phyloP scores from a whole-genome alignment of 169 alveolate species.

The Theileria orientalis region DNA sequence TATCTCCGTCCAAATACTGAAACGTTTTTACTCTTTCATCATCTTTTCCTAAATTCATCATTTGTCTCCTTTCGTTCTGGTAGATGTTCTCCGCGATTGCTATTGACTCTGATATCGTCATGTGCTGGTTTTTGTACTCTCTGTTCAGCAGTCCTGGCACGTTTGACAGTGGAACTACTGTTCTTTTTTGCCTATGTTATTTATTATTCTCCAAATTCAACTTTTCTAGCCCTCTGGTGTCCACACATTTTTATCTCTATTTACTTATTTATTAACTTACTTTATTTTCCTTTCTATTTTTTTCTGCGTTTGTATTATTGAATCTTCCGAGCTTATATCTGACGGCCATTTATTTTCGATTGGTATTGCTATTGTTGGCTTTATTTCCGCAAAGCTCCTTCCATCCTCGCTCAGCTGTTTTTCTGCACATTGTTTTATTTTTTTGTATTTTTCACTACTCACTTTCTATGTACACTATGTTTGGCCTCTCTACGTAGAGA shows the following conservation, averaged over 20 bases:
- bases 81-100: constrained; percentile 26
- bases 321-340: constrained; percentile 14
- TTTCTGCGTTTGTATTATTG: no score
- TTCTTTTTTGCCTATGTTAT: background rate
- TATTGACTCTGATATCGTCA: constrained; percentile 12
- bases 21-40: background rate
- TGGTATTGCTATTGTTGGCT: constrained; percentile 13
- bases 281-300: no score
- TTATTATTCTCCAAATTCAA: no score
- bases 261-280: background rate
- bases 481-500: constrained; percentile 12
- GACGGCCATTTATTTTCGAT: constrained; percentile 22
- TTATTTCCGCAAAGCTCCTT: background rate
- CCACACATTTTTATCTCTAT: constrained; percentile 6
- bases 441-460: background rate
- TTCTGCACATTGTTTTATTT: background rate
- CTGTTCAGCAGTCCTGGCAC: constrained; percentile 2
- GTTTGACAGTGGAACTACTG: constrained; percentile 16
- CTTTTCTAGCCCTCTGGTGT: background rate
- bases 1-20: background rate
- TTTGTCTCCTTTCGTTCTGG: constrained; percentile 16
- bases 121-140: background rate
- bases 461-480: constrained; percentile 2
- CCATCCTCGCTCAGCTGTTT: background rate
- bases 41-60: background rate